Evolutionary conservation across 2,329 filamentous ascomycete species (phyloP), one percentile per base, ranked within the genome.

Genomic region (Cercospora sesami): DNA sequence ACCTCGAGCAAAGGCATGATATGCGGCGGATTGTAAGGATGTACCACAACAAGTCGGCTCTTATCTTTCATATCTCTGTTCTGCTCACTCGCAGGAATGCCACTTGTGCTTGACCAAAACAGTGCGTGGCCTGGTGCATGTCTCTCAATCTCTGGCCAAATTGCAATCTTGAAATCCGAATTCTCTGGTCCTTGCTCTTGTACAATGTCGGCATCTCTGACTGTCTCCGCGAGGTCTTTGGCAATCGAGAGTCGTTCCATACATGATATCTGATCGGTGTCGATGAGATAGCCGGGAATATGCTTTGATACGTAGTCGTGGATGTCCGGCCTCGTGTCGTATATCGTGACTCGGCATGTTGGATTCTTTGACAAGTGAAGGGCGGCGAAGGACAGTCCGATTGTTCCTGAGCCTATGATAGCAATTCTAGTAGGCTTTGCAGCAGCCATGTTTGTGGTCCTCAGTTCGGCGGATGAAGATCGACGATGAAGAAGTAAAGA

Each of bases 1-100:
- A 39, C 36, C 36, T 39, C 36, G 16, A 39, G 16, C 6, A 39
- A n/a, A n/a, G 36, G 36, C 36, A 39, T 39, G 1, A 39, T 81
- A 70, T 88, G 86, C 1, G 86, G 87, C 23, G 85, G 87, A 64
- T 89, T 89, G 75, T 86, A 89, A 0, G 87, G 86, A 74, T 89
- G 87, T 4, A 87, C 85, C 1, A 88, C 83, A 0, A 88, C 69
- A 2, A 89, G 74, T 1, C 86, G 78, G n/a, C 74, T 69, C 60
- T 77, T 75, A 30, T 84, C 79, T 23, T 76, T 71, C 81, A 85
- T 83, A 3, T 78, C 70, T 16, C 68, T 66, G 8, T 76, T 77
- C 70, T 88, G 86, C 26, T 76, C 77, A 0, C 83, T 86, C 0
- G 86, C 85, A 0, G 84, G 81, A 30, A 89, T 88, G 0, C 87